These are phyloP conservation scores for Leccinellum albellum DNA, from an alignment of 768 basidiomycete genomes.

Conservation along the genomic window DNA sequence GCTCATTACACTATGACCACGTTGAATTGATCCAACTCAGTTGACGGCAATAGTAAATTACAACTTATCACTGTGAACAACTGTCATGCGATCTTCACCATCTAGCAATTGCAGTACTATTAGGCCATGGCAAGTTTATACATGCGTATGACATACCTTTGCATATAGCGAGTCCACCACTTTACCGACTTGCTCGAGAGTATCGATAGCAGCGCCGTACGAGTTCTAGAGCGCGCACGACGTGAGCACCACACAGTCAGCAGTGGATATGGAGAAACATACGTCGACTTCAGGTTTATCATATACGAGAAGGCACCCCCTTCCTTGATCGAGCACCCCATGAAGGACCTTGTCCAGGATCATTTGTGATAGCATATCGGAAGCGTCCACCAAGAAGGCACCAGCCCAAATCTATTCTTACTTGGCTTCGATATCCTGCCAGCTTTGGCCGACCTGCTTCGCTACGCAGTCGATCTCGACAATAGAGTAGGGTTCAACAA, in stretches of 20 bases:
- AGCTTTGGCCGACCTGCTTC: constrained; percentile 77
- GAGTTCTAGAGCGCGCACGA: constrained; percentile 54
- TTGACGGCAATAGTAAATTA: background rate
- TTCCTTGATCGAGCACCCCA: constrained; percentile 93
- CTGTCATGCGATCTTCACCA: constrained; percentile 41
- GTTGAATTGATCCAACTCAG: background rate
- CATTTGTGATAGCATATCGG: constrained; percentile 86
- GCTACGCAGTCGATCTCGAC: constrained; percentile 92
- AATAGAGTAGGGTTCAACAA: constrained; percentile 92
- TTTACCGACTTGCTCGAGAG: constrained; percentile 84
- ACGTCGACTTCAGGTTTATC: constrained; percentile 85
- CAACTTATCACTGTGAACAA: background rate
- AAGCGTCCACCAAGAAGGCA: constrained; percentile 1
- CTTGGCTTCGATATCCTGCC: constrained; percentile 90
- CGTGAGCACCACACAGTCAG: constrained; percentile 1
- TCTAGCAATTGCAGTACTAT: constrained; percentile 24
- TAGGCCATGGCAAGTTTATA: background rate
- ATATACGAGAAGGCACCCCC: constrained; percentile 88
- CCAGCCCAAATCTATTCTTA: constrained; percentile 34
- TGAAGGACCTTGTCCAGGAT: constrained; percentile 93
- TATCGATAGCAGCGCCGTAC: constrained; percentile 86
- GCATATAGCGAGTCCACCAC: constrained; percentile 94
- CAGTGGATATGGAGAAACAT: constrained; percentile 29
- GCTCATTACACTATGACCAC: background rate
- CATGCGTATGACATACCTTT: constrained; percentile 45